Percentiles rank a stretch among this genome's conserved stretches.
Evolutionary conservation across 805 yeast genomes (phyloP).

Genomic region (Metschnikowia hibisci): DNA sequence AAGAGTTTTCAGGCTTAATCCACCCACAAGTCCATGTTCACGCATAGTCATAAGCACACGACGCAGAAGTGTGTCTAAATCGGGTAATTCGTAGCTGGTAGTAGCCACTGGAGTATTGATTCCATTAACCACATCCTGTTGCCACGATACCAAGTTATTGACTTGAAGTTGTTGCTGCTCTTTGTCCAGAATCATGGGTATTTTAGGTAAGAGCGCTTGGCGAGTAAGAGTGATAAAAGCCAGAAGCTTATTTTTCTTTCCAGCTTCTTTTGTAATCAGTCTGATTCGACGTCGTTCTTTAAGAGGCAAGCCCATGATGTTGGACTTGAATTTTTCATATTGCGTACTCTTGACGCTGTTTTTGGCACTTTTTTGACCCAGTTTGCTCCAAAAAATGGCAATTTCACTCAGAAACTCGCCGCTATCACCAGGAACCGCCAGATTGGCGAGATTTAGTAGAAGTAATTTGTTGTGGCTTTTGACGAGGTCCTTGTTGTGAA

Average conservation of each 20-base stretch:
- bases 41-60: constrained; percentile 79
- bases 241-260: constrained; percentile 69
- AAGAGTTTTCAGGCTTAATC: constrained; percentile 71
- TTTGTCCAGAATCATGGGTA: constrained; percentile 65
- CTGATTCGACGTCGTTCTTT: constrained; percentile 83
- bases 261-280: constrained; percentile 76
- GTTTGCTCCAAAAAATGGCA: constrained; percentile 45
- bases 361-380: constrained; percentile 35
- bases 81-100: constrained; percentile 81
- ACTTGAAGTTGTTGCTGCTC: constrained; percentile 43
- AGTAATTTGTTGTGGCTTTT: constrained; percentile 80
- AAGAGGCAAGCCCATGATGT: constrained; percentile 79
- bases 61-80: constrained; percentile 59
- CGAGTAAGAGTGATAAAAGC: constrained; percentile 67
- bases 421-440: constrained; percentile 46
- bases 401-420: constrained; percentile 46
- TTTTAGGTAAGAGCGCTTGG: constrained; percentile 73
- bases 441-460: constrained; percentile 77
- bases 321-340: constrained; percentile 76
- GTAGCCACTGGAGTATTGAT: constrained; percentile 75
- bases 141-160: constrained; percentile 70
- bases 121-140: constrained; percentile 86
- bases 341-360: constrained; percentile 59
- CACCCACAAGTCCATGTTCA: constrained; percentile 85
- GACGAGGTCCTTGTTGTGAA: constrained; percentile 41